A percentile compares a stretch with the other conserved stretches of the same genome.
Conservation (phyloP, 2,329 filamentous ascomycete species). For the Phialemonium atrogriseum region DNA sequence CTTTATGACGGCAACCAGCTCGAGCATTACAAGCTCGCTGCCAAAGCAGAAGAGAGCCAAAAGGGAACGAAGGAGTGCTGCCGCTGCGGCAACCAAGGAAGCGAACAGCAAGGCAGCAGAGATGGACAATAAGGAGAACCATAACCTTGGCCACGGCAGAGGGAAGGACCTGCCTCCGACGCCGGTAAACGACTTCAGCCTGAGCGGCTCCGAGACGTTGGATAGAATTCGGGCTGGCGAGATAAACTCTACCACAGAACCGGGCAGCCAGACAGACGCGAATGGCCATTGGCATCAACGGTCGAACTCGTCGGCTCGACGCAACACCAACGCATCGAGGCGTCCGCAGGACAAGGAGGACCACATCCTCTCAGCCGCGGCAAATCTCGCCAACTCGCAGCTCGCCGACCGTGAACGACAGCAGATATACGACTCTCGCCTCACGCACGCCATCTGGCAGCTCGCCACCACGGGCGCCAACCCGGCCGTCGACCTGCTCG, state of each 20-base stretch:
- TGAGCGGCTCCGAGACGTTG: slow-evolving; percentile 41
- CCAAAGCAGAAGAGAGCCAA: slow-evolving; percentile 56
- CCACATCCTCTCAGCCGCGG: slow-evolving; percentile 39
- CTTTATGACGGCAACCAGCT: slow-evolving; percentile 88
- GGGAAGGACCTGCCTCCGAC: slow-evolving; percentile 15
- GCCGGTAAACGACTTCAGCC: slow-evolving; percentile 19
- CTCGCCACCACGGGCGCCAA: slow-evolving; percentile 86
- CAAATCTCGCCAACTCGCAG: slow-evolving; percentile 33
- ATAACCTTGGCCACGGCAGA: slow-evolving; percentile 18
- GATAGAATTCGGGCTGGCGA: slow-evolving; percentile 33
- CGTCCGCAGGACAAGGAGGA: slow-evolving; percentile 15
- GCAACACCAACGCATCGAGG: slow-evolving; percentile 4
- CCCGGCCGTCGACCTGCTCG: slow-evolving; percentile 83
- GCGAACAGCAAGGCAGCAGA: slow-evolving; percentile 19
- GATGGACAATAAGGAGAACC: slow-evolving; percentile 43
- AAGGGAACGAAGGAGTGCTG: slow-evolving; percentile 23
- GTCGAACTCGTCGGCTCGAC: slow-evolving; percentile 13
- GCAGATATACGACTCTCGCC: slow-evolving; percentile 67
- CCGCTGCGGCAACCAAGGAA: slow-evolving; percentile 20
- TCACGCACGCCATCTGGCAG: slow-evolving; percentile 93
- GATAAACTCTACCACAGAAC: slow-evolving; percentile 11
- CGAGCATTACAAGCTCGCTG: slow-evolving; percentile 70
- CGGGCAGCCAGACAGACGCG: slow-evolving; percentile 10
- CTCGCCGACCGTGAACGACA: slow-evolving; percentile 65
- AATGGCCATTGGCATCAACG: slow-evolving; percentile 14